phyloP scores from a whole-genome alignment of 129 eudicot genomes.

The Pittosporum tobira region DNA sequence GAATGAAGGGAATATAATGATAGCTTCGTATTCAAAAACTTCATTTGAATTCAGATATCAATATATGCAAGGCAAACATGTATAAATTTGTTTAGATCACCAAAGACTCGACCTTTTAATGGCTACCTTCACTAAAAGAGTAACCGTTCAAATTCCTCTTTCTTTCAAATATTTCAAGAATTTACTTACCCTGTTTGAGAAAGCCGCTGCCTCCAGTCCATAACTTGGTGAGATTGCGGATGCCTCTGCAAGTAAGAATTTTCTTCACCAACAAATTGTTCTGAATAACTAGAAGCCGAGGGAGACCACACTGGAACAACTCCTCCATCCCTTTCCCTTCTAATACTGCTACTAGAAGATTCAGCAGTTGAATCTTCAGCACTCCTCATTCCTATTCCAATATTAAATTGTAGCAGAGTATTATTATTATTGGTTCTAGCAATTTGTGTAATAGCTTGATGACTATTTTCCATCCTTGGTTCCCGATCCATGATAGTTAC shows the following conservation, averaged over 20 bases:
- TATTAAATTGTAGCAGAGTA: conserved; percentile 28
- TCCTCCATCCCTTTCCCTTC: conserved; percentile 76
- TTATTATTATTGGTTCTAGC: conserved; percentile 25
- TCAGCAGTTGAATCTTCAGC: conserved; percentile 81
- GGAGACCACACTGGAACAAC: conserved; percentile 97
- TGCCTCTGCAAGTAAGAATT: conserved; percentile 76
- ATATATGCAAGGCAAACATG: background rate
- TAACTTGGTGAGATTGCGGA: conserved; percentile 65
- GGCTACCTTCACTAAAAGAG: background rate
- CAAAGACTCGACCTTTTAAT: background rate
- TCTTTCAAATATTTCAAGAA: conserved; percentile 1
- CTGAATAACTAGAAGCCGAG: conserved; percentile 46
- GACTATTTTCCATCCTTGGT: conserved; percentile 17
- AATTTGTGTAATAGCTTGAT: conserved; percentile 15
- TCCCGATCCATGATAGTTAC: conserved; percentile 30
- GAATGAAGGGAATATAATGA: no score
- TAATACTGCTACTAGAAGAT: conserved; percentile 46
- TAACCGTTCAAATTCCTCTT: no score
- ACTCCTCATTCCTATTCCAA: conserved; percentile 36
- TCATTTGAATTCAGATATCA: background rate
- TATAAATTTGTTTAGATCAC: background rate
- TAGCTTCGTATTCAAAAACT: background rate
- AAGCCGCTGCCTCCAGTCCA: conserved; percentile 77
- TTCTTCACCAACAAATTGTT: conserved; percentile 55
- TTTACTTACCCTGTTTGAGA: conserved; percentile 84